A percentile compares a stretch with the other conserved stretches of the same genome.
Evolutionary conservation across 805 yeast species (phyloP).

Genomic region (Suhomyces canberraensis): DNA sequence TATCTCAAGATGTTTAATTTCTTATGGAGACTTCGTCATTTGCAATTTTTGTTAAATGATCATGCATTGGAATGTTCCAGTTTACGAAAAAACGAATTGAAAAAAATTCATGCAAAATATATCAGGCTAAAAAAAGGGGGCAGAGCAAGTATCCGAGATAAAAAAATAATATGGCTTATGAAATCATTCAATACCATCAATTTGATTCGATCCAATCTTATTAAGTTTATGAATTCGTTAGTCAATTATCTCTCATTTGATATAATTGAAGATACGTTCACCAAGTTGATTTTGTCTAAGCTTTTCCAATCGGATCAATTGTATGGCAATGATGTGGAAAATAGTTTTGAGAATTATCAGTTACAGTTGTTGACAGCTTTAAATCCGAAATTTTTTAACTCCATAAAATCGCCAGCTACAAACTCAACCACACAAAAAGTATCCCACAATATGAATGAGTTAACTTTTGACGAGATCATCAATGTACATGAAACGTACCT

Average conservation of each 20-base stretch:
- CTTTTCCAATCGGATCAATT: constrained; percentile 16
- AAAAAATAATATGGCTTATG: constrained; percentile 28
- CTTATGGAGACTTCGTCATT: constrained; percentile 73
- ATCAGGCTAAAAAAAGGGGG: constrained; percentile 16
- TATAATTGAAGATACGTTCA: constrained; percentile 42
- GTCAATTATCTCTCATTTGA: constrained; percentile 43
- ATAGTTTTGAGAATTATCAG: constrained; percentile 10
- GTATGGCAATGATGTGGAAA: constrained; percentile 6
- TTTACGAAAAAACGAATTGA: constrained; percentile 25
- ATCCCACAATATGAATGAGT: constrained; percentile 22
- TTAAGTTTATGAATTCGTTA: constrained; percentile 41
- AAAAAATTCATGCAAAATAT: constrained; percentile 8
- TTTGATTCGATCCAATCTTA: constrained; percentile 36
- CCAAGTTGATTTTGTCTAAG: constrained; percentile 19
- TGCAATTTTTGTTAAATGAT: constrained; percentile 47
- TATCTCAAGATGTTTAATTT: constrained; percentile 83
- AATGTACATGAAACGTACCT: constrained; percentile 28
- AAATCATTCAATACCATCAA: constrained; percentile 33
- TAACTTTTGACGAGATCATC: constrained; percentile 51
- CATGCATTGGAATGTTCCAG: constrained; percentile 26
- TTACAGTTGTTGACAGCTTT: constrained; percentile 9
- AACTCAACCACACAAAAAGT: background rate
- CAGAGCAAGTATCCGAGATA: constrained; percentile 36
- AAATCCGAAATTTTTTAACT: constrained; percentile 10
- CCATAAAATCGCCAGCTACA: constrained; percentile 1